Evolutionary conservation across 352 stramenopile genomes (phyloP).

Genomic region (Phytophthora citrophthora): DNA sequence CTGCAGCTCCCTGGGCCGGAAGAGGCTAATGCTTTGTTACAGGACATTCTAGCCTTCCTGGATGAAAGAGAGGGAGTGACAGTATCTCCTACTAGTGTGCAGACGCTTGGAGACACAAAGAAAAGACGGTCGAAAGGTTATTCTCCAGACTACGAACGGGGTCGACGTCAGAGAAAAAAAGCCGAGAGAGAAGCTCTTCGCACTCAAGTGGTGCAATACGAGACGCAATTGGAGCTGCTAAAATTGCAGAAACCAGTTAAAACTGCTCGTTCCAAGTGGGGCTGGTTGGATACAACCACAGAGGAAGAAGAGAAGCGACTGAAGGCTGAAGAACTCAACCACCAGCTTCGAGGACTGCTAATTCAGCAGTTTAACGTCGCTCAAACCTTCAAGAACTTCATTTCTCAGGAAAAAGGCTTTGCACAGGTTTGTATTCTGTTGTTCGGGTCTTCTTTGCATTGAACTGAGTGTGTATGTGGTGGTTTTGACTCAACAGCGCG

Average conservation of each 20-base stretch:
- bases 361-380: conserved; percentile 7
- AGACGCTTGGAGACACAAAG: neutral
- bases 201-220: conserved; percentile 12
- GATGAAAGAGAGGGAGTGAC: neutral
- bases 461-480: neutral
- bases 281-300: conserved; percentile 9
- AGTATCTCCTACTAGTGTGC: neutral
- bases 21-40: conserved; percentile 10
- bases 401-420: conserved; percentile 2
- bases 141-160: conserved; percentile 10
- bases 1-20: neutral
- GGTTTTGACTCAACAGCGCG: neutral
- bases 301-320: conserved; percentile 20
- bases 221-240: conserved; percentile 20
- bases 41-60: conserved; percentile 18
- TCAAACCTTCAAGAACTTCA: neutral
- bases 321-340: conserved; percentile 22
- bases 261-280: conserved; percentile 9
- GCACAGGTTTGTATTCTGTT: conserved; percentile 3
- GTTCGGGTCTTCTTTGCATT: neutral
- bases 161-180: conserved; percentile 22
- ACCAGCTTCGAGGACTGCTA: conserved; percentile 10
- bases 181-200: conserved; percentile 12
- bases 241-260: neutral
- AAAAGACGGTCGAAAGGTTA: neutral